These are phyloP conservation scores for Rhodosporidiobolus odoratus DNA, from an alignment of 768 basidiomycete genomes.

Conservation along the genomic window DNA sequence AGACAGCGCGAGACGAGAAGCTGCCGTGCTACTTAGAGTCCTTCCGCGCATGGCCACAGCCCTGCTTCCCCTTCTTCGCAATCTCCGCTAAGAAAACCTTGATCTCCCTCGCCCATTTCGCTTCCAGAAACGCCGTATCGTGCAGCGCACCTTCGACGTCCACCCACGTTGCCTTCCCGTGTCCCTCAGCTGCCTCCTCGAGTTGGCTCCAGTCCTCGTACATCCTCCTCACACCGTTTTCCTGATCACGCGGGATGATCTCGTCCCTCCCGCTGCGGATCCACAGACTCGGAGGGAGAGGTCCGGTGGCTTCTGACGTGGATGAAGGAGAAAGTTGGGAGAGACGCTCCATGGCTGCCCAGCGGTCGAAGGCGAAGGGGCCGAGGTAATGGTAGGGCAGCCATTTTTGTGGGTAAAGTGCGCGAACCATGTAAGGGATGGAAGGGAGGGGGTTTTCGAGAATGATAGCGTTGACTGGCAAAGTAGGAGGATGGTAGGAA, in stretches of 20 bases:
- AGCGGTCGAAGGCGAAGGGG: conserved; percentile 51
- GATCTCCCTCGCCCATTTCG: conserved; percentile 32
- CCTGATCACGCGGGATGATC: conserved; percentile 50
- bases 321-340: too few relatives aligned
- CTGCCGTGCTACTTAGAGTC: too few relatives aligned
- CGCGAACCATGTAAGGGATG: conserved; percentile 52
- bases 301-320: conserved; percentile 39
- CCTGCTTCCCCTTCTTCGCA: background rate
- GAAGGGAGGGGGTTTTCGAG: conserved; percentile 56
- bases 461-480: conserved; percentile 47
- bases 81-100: conserved; percentile 44
- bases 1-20: too few relatives aligned
- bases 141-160: conserved; percentile 48
- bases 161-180: conserved; percentile 39
- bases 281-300: conserved; percentile 39
- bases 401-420: conserved; percentile 54
- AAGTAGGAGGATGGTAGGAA: background rate
- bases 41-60: background rate
- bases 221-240: conserved; percentile 19
- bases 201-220: conserved; percentile 15
- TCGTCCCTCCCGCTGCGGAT: conserved; percentile 53
- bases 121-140: conserved; percentile 48
- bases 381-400: conserved; percentile 55
- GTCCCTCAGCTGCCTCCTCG: conserved; percentile 16
- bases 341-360: conserved; percentile 50